Base-by-base conservation (phyloP, 345 rosid genomes). In the Eucalyptus rudis region DNA sequence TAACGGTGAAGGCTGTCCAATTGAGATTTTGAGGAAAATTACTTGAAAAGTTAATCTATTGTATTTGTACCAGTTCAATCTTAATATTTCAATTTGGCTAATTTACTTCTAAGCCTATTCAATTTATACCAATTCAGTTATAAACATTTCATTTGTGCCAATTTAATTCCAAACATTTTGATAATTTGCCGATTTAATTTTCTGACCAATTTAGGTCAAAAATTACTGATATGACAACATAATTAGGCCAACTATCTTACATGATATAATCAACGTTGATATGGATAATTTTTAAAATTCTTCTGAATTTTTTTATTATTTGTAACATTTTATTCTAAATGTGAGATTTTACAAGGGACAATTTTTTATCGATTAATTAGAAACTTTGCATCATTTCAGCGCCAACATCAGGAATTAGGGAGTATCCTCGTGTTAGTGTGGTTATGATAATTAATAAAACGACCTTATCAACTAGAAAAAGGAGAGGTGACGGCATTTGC, bases 171-270 rank as follows among this genome's bases (percentile, higher is more conserved):
- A 56, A 56, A 56, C 29, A 24, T 56, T 56, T 56, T 56, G 62
- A 56, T 22, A 56, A 56, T 56, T 56, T 56, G 6, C 2, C 2
- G 1, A 24, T 56, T 56, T 56, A 56, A 25, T 56, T 24, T 56
- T 56, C 62, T 1, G 0, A 6, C 0, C 29, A 56, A 56, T 56
- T 24, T 4, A 22, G 29, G 6, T 22, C 0, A 4, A 56, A 22
- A 56, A 24, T 24, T 8, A 24, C 62, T 56, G 13, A 56, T 56
- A 10, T 56, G 3, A 56, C 13, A 22, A 25, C 24, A 6, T 24
- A 56, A 24, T 56, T 56, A 56, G 7, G 25, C 5, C 25, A 52
- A 20, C 2, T 3, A 52, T 52, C 2, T 2, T 52, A 52, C 58
- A 0, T 52, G 24, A 52, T 52, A 50, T 0, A 19, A 20, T 17